A percentile compares a stretch with the other conserved stretches of the same genome.
phyloP scores from a whole-genome alignment of 176 grass and related monocot genomes.

The Hordeum marinum region DNA sequence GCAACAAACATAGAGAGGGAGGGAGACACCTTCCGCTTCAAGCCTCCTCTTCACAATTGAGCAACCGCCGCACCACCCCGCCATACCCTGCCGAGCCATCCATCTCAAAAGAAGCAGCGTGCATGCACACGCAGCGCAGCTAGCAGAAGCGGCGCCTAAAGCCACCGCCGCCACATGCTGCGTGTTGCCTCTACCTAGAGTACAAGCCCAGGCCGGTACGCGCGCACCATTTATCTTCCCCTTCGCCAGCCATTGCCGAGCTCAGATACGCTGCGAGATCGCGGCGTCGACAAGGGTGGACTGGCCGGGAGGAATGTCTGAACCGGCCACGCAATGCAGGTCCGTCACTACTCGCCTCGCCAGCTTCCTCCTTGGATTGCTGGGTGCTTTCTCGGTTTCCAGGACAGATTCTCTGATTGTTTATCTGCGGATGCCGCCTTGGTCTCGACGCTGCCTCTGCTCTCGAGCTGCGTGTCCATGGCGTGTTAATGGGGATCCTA shows the following conservation, averaged over 20 bases:
- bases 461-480: neutral
- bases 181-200: neutral
- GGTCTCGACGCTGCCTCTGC: neutral
- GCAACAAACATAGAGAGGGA: neutral
- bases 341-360: slow-evolving; percentile 3
- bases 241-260: neutral
- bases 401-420: neutral
- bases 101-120: slow-evolving; percentile 43
- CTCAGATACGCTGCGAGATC: slow-evolving; percentile 13
- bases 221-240: neutral
- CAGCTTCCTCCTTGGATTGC: neutral
- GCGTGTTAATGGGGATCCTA: slow-evolving; percentile 12
- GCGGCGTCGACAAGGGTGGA: neutral
- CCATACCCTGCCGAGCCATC: neutral
- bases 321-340: slow-evolving; percentile 37
- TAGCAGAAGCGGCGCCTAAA: neutral
- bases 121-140: neutral
- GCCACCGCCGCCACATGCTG: slow-evolving; percentile 22
- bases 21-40: neutral
- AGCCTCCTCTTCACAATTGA: slow-evolving; percentile 29
- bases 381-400: neutral
- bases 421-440: slow-evolving; percentile 1
- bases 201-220: neutral
- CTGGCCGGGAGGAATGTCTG: slow-evolving; percentile 27
- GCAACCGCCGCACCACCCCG: neutral